Conservation (phyloP, 1,139 yeast genomes). For the Suhomyces atakaporum region DNA sequence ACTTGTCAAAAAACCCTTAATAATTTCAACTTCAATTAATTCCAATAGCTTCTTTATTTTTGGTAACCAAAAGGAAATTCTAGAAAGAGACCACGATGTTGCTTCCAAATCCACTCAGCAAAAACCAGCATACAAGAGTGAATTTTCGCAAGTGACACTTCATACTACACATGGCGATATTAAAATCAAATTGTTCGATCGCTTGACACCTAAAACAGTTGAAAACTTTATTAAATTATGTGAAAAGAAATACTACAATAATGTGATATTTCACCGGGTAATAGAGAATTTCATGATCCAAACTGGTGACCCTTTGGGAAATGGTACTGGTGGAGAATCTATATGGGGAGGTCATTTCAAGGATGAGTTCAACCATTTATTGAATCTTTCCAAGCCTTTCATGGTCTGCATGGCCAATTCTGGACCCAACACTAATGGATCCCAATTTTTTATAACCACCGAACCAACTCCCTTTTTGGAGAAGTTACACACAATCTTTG, state of each 20-base stretch:
- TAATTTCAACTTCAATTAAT: constrained; percentile 34
- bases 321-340: constrained; percentile 52
- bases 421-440: constrained; percentile 33
- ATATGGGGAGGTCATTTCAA: constrained; percentile 46
- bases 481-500: constrained; percentile 34
- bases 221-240: constrained; percentile 46
- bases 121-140: constrained; percentile 1
- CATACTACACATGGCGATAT: constrained; percentile 54
- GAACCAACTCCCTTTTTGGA: constrained; percentile 28
- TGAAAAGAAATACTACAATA: constrained; percentile 40
- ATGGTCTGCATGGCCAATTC: constrained; percentile 49
- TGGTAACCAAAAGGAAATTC: constrained; percentile 21
- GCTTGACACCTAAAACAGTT: constrained; percentile 43
- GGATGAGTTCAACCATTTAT: constrained; percentile 43
- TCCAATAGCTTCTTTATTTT: constrained; percentile 36
- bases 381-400: constrained; percentile 44
- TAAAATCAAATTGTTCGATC: constrained; percentile 34
- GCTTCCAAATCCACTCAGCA: constrained; percentile 11
- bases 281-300: constrained; percentile 54
- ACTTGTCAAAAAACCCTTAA: constrained; percentile 29
- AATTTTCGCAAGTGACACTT: constrained; percentile 23
- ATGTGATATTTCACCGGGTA: constrained; percentile 47
- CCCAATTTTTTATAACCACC: constrained; percentile 38
- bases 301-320: constrained; percentile 54
- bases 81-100: constrained; percentile 18